phyloP scores from a whole-genome alignment of 179 eudicot genomes.

The Silene coronaria region DNA sequence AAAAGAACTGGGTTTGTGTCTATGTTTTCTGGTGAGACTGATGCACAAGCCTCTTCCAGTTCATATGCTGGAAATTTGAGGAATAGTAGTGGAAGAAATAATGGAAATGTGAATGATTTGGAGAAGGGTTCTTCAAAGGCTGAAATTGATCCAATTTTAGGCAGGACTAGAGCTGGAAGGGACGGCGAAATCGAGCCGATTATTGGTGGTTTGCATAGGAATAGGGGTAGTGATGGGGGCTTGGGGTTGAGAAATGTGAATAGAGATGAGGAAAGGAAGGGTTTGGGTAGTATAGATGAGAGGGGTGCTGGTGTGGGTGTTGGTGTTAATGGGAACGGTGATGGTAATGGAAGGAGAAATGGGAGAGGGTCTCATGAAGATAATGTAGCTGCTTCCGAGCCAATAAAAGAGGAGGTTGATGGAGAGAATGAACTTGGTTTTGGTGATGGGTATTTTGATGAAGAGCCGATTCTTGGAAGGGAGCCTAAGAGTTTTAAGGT shows the following conservation, averaged over 20 bases:
- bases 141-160: constrained; percentile 66
- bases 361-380: constrained; percentile 19
- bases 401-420: constrained; percentile 24
- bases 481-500: constrained; percentile 34
- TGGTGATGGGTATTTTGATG: constrained; percentile 30
- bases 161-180: constrained; percentile 40
- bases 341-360: constrained; percentile 21
- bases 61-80: constrained; percentile 28
- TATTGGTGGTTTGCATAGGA: constrained; percentile 23
- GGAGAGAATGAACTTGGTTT: constrained; percentile 29
- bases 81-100: constrained; percentile 23
- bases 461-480: constrained; percentile 44
- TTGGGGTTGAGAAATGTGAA: constrained; percentile 22
- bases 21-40: constrained; percentile 52
- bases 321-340: constrained; percentile 22
- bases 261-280: constrained; percentile 23
- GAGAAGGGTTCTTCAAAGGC: constrained; percentile 49
- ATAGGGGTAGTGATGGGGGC: constrained; percentile 20
- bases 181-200: constrained; percentile 52
- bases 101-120: constrained; percentile 34
- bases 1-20: constrained; percentile 91
- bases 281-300: constrained; percentile 22
- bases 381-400: constrained; percentile 18
- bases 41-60: constrained; percentile 26
- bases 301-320: constrained; percentile 22